Base-by-base conservation (phyloP, 805 yeast species). In the Candida fluviatilis region DNA sequence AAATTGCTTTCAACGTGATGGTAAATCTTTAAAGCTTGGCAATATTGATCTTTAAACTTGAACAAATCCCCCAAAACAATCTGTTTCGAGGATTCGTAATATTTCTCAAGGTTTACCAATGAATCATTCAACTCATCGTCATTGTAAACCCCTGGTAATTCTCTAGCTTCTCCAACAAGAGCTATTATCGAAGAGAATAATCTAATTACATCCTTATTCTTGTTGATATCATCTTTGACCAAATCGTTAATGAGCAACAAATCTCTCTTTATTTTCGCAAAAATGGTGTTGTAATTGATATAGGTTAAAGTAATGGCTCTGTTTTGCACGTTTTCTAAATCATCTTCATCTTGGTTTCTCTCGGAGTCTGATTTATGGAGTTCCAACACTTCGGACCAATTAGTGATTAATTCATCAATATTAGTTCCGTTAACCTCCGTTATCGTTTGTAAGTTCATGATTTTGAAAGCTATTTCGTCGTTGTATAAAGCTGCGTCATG, bases 121-220 rank as follows among this genome's bases (percentile, higher is more conserved):
- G 82, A 75, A 5, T 63, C 61, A 44, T 66, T 57, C 38, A 91
- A 69, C 16, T 73, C 80, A 37, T 84, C 93, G 55, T 88, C 95
- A 37, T 86, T 85, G 53, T 84, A 80, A 14, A 91, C 95, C 69
- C 98, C 98, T 0, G 97, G 96, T 36, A 93, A 71, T 43, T 88
- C 95, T 52, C 75, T 69, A 33, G 88, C 61, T 47, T 82, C 82
- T 3, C 60, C 61, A 25, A 82, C 55, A 13, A 84, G 78, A 34
- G 69, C 63, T 10, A 71, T 57, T 27, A 86, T 69, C 6, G 71
- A 64, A 16, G 73, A 76, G 42, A 69, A 71, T 17, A 82, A 55
- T 40, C 81, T 69, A 29, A 71, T 52, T 4, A 64, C 54, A 45
- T 79, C 81, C 40, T 64, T 67, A 34, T 61, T 52, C 31, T 43